Percentiles rank a stretch among this genome's conserved stretches.
phyloP scores from a whole-genome alignment of 73 alveolate genomes.

The Loxodes magnus region DNA sequence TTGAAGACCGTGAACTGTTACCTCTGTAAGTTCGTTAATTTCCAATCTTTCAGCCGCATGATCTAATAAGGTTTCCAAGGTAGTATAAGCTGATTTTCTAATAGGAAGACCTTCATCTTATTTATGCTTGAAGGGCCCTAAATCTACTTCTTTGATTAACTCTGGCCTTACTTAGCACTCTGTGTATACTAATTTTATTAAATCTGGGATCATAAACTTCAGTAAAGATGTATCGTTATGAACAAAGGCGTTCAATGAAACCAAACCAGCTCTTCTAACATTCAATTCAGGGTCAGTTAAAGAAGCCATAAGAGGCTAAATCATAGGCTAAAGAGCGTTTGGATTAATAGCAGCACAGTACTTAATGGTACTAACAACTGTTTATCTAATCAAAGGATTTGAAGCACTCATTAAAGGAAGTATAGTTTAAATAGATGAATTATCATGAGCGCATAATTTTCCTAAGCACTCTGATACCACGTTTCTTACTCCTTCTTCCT shows the following conservation, averaged over 20 bases:
- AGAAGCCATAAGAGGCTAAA: conserved; percentile 14
- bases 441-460: conserved; percentile 30
- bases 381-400: conserved; percentile 21
- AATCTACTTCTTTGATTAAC: conserved; percentile 56
- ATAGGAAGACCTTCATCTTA: conserved; percentile 64
- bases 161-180: conserved; percentile 38
- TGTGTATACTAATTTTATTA: conserved; percentile 14
- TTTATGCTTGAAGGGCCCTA: conserved; percentile 66
- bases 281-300: conserved; percentile 28
- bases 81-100: conserved; percentile 53
- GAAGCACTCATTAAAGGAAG: conserved; percentile 10
- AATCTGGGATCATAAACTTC: conserved; percentile 27
- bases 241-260: conserved; percentile 33
- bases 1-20: conserved; percentile 38
- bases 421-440: conserved; percentile 14
- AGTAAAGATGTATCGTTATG: no score
- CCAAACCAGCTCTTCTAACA: conserved; percentile 37
- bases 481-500: conserved; percentile 43
- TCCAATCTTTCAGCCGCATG: conserved; percentile 44
- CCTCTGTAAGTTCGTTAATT: conserved; percentile 20
- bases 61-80: conserved; percentile 43
- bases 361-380: conserved; percentile 41
- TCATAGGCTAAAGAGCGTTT: conserved; percentile 6
- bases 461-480: conserved; percentile 57
- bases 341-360: conserved; percentile 28